These are phyloP conservation scores for Pythium plurisporium DNA, from an alignment of 352 stramenopile genomes.

Conservation along the genomic window DNA sequence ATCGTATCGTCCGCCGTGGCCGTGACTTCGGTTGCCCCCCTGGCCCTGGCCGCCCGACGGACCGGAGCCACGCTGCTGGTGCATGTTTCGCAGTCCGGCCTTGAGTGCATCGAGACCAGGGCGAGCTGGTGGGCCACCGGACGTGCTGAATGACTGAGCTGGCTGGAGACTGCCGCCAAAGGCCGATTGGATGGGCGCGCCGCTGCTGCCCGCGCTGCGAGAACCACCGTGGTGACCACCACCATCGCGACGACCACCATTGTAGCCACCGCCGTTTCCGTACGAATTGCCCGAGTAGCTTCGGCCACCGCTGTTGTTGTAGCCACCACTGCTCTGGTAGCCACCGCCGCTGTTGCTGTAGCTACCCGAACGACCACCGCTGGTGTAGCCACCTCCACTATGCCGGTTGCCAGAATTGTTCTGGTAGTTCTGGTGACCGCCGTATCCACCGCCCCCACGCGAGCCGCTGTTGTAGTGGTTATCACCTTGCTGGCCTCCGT, in stretches of 20 bases:
- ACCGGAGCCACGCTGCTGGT: slow-evolving; percentile 52
- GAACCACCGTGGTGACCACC: slow-evolving; percentile 1
- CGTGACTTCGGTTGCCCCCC: slow-evolving; percentile 11
- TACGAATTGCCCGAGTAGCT: slow-evolving; percentile 18
- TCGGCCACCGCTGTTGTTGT: background rate
- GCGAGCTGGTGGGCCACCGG: slow-evolving; percentile 29
- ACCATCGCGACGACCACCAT: slow-evolving; percentile 4
- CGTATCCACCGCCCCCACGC: slow-evolving; percentile 22
- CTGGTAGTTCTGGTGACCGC: slow-evolving; percentile 21
- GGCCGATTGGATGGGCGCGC: slow-evolving; percentile 53
- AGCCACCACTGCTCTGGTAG: slow-evolving; percentile 10
- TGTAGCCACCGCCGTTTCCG: slow-evolving; percentile 22
- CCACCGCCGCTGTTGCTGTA: slow-evolving; percentile 14
- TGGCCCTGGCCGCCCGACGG: slow-evolving; percentile 11
- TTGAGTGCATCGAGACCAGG: slow-evolving; percentile 71
- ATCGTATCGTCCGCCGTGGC: slow-evolving; percentile 45
- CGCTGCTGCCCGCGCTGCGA: background rate
- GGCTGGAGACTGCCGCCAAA: slow-evolving; percentile 53
- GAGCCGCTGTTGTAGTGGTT: slow-evolving; percentile 12
- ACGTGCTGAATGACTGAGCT: slow-evolving; percentile 44
- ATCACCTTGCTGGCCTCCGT: slow-evolving; percentile 26
- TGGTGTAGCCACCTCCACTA: slow-evolving; percentile 3
- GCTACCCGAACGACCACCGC: slow-evolving; percentile 17
- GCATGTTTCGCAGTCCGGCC: slow-evolving; percentile 80
- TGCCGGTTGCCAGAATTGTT: slow-evolving; percentile 5